phyloP scores from a whole-genome alignment of 441 rosid species.

The Eutrema salsugineum region DNA sequence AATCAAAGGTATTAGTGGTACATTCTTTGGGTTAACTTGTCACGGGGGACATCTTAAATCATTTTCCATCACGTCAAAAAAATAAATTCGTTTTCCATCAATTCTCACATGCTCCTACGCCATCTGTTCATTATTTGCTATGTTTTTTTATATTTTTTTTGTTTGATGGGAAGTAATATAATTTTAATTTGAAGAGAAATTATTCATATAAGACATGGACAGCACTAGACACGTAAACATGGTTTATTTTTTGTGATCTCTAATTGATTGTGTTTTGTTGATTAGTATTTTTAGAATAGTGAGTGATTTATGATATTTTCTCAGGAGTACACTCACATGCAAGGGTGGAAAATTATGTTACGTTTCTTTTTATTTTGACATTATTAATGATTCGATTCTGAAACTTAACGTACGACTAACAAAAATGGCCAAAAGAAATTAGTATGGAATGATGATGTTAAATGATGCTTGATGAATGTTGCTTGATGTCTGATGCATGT shows the following conservation, averaged over 20 bases:
- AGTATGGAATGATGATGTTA: too few species aligned
- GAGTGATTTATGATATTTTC: neutral
- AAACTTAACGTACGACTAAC: neutral
- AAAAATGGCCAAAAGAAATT: too few species aligned
- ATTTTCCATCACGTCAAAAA: constrained; percentile 19
- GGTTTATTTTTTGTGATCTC: neutral
- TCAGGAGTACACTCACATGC: constrained; percentile 3
- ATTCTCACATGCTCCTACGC: constrained; percentile 31
- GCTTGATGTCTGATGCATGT: too few species aligned
- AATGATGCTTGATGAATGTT: too few species aligned
- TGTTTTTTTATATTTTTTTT: neutral
- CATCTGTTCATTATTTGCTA: constrained; percentile 2
- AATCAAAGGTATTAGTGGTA: constrained; percentile 16
- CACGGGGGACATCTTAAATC: constrained; percentile 41
- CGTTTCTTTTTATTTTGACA: neutral
- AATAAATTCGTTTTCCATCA: constrained; percentile 26
- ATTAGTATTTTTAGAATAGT: neutral
- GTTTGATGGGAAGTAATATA: neutral
- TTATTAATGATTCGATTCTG: neutral
- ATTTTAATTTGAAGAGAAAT: neutral
- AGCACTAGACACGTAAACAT: constrained; percentile 16
- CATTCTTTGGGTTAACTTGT: constrained; percentile 33
- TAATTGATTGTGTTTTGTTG: constrained; percentile 7
- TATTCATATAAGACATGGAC: constrained; percentile 3
- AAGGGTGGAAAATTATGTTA: neutral